A percentile compares a stretch with the other conserved stretches of the same genome.
phyloP scores from a whole-genome alignment of 208 protist species.

The Acanthamoeba polyphaga region DNA sequence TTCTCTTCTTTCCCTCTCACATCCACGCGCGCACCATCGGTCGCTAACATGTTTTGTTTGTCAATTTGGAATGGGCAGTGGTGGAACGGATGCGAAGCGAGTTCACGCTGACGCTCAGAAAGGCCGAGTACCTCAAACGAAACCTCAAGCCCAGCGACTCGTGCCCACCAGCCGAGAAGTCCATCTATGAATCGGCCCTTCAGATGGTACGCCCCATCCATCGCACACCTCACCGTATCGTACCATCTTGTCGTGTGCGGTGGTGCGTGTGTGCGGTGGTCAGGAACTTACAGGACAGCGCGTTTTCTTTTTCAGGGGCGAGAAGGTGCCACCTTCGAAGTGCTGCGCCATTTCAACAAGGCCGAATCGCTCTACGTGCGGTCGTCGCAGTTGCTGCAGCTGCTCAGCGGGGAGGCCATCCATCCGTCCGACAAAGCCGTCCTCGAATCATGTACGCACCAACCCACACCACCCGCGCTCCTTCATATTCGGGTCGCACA shows the following conservation, averaged over 20 bases:
- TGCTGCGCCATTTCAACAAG: slow-evolving; percentile 43
- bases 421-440: slow-evolving; percentile 38
- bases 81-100: slow-evolving; percentile 7
- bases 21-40: neutral
- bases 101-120: neutral
- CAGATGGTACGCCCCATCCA: neutral
- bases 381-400: slow-evolving; percentile 30
- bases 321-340: slow-evolving; percentile 27
- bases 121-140: slow-evolving; percentile 56
- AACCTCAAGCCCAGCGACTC: slow-evolving; percentile 66
- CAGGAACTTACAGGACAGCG: too few species aligned
- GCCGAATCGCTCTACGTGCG: slow-evolving; percentile 10
- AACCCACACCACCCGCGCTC: neutral
- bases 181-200: slow-evolving; percentile 45
- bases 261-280: too few species aligned
- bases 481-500: too few species aligned
- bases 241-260: too few species aligned
- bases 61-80: neutral
- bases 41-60: neutral
- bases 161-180: slow-evolving; percentile 21
- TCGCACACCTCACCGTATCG: too few species aligned
- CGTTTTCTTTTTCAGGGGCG: too few species aligned
- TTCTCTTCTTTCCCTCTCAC: neutral
- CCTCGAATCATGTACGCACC: slow-evolving; percentile 4
- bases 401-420: slow-evolving; percentile 3